Percentiles rank a stretch among this genome's conserved stretches.
Evolutionary conservation across 805 yeast genomes (phyloP).

Genomic region (Sugiyamaella americana): DNA sequence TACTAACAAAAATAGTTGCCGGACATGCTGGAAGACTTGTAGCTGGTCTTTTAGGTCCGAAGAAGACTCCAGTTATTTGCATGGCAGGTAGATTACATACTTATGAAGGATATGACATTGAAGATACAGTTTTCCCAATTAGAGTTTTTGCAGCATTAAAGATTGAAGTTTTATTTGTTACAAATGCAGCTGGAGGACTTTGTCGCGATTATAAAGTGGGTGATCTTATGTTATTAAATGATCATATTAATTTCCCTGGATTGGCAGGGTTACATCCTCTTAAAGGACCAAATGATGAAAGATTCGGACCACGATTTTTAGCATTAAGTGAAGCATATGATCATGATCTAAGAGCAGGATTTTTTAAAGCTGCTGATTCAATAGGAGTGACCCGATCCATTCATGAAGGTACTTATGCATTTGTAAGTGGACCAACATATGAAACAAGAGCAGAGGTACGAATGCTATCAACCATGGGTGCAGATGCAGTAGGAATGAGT

Average conservation of each 20-base stretch:
- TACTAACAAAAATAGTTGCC: slow-evolving; percentile 41
- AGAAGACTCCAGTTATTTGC: slow-evolving; percentile 73
- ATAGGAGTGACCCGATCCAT: slow-evolving; percentile 49
- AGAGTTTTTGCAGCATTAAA: slow-evolving; percentile 66
- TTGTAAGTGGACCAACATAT: slow-evolving; percentile 89
- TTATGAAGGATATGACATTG: slow-evolving; percentile 85
- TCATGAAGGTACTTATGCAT: slow-evolving; percentile 83
- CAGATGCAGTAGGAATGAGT: slow-evolving; percentile 96
- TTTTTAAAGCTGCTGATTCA: slow-evolving; percentile 49
- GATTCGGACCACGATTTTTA: slow-evolving; percentile 79
- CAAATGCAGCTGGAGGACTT: slow-evolving; percentile 96
- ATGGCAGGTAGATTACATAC: slow-evolving; percentile 93
- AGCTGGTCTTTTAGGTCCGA: slow-evolving; percentile 67
- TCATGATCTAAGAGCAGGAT: slow-evolving; percentile 55
- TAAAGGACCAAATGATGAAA: slow-evolving; percentile 76
- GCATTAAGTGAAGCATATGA: slow-evolving; percentile 90
- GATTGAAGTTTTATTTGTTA: slow-evolving; percentile 51
- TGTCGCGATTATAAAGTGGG: slow-evolving; percentile 66
- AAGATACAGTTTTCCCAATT: slow-evolving; percentile 78
- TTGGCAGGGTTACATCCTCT: slow-evolving; percentile 82
- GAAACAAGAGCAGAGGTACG: slow-evolving; percentile 92
- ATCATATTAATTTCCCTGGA: slow-evolving; percentile 89
- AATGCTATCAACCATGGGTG: slow-evolving; percentile 64
- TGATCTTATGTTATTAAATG: slow-evolving; percentile 84
- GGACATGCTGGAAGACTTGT: slow-evolving; percentile 85